A percentile compares a stretch with the other conserved stretches of the same genome.
Evolutionary conservation across 2,329 filamentous ascomycete species (phyloP).

Genomic region (Hymenoscyphus fructigenus): DNA sequence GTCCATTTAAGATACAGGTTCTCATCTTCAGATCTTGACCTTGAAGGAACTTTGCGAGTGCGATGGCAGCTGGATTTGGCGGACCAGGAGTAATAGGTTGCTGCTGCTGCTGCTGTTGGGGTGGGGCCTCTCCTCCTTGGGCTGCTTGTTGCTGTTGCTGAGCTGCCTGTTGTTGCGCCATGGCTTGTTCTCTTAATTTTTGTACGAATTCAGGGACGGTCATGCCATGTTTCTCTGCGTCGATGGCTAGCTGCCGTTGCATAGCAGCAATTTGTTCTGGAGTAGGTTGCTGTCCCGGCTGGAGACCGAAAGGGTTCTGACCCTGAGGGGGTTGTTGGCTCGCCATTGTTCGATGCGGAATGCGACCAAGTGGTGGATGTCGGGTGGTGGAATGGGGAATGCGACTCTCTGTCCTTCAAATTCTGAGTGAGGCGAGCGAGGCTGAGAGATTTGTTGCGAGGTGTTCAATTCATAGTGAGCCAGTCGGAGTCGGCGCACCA

Average conservation of each 20-base stretch:
- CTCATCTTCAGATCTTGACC: slow-evolving; percentile 82
- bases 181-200: slow-evolving; percentile 58
- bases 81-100: slow-evolving; percentile 75
- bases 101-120: slow-evolving; percentile 49
- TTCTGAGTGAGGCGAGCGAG: slow-evolving; percentile 3
- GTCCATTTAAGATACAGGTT: slow-evolving; percentile 91
- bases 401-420: slow-evolving; percentile 3
- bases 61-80: slow-evolving; percentile 84
- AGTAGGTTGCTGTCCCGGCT: slow-evolving; percentile 52
- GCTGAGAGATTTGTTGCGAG: slow-evolving; percentile 6
- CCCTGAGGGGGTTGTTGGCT: slow-evolving; percentile 27
- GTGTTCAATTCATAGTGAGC: slow-evolving; percentile 1
- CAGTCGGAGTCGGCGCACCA: background rate
- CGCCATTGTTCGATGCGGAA: slow-evolving; percentile 16
- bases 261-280: slow-evolving; percentile 85
- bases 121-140: slow-evolving; percentile 35
- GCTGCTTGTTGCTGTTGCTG: slow-evolving; percentile 43
- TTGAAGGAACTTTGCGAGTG: slow-evolving; percentile 84
- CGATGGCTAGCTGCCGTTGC: slow-evolving; percentile 76
- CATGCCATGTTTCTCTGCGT: slow-evolving; percentile 83
- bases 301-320: slow-evolving; percentile 26
- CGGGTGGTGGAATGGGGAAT: background rate
- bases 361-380: background rate
- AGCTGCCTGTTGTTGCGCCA: slow-evolving; percentile 52
- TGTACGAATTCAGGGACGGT: slow-evolving; percentile 81